Conservation (phyloP, 225 moss, liverwort and hornwort genomes). For the Asterella californica region DNA sequence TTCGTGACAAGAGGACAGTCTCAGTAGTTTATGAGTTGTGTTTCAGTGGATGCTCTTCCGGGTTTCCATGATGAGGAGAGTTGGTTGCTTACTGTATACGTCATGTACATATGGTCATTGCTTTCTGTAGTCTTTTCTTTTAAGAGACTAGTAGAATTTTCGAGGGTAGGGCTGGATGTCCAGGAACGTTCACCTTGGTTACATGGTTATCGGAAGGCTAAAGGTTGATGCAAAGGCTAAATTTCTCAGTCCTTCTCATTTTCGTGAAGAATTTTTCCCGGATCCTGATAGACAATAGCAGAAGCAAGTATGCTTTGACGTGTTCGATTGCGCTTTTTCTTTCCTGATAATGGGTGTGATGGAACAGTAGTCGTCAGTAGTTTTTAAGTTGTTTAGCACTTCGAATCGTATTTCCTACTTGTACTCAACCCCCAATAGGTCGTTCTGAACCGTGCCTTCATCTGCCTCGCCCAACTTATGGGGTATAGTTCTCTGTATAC, state of each 20-base stretch:
- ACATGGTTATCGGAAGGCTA: background rate
- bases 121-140: background rate
- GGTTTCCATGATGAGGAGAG: background rate
- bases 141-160: background rate
- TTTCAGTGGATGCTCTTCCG: background rate
- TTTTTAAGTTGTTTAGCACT: too few species aligned
- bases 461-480: too few species aligned
- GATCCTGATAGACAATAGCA: too few species aligned
- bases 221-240: background rate
- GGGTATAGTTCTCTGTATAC: too few species aligned
- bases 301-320: background rate
- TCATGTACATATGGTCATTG: conserved; percentile 10
- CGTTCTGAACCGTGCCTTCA: too few species aligned
- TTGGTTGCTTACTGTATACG: background rate
- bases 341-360: background rate
- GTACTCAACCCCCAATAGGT: too few species aligned
- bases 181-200: background rate
- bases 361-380: too few species aligned
- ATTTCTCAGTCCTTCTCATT: background rate
- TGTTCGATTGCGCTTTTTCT: background rate
- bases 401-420: too few species aligned
- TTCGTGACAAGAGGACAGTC: background rate
- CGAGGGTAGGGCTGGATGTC: background rate
- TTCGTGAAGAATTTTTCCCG: background rate
- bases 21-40: background rate